Base-by-base conservation (phyloP, 306 rosid genomes). In the Lathyrus aphaca region DNA sequence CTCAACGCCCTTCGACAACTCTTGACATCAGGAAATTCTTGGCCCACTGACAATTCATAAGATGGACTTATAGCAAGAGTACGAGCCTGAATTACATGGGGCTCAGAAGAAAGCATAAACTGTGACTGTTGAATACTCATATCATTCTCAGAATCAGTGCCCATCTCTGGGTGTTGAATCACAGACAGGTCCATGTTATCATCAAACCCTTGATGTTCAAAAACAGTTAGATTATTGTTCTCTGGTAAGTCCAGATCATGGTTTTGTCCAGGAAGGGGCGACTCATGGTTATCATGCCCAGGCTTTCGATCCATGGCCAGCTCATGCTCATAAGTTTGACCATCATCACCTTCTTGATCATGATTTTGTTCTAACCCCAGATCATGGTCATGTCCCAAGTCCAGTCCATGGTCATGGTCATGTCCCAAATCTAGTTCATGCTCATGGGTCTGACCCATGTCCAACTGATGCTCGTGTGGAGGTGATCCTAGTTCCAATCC, bases 1-100 rank as follows among this genome's bases (percentile, higher is more conserved):
- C 97, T 82, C 80, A 90, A 73, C 42, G 92, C 95, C 71, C 97
- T 88, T 23, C 97, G 82, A 30, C 97, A 90, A 79, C 97, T 88
- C 85, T 88, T 88, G 73, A 90, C 97, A 77, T 90, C 95, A 40
- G 92, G 91, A 79, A 90, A 90, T 76, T 88, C 97, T 81, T 90
- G 95, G 72, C 95, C 95, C 67, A 90, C 96, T 4, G 80, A 15
- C 49, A 90, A 68, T 74, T 86, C 91, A 75, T 53, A 87, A 75
- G 44, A 79, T 58, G 96, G 89, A 79, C 44, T 70, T 50, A 69
- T 61, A 68, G 84, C 42, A 37, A 81, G 5, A 15, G 84, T 76
- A 42, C 96, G 94, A 11, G 89, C 86, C 80, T 90, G 96, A 86
- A 87, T 77, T 18, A 90, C 82, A 16, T 64, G 81, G 37, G 51